Conservation (phyloP, 257 asterid genomes). For the Avicennia marina region DNA sequence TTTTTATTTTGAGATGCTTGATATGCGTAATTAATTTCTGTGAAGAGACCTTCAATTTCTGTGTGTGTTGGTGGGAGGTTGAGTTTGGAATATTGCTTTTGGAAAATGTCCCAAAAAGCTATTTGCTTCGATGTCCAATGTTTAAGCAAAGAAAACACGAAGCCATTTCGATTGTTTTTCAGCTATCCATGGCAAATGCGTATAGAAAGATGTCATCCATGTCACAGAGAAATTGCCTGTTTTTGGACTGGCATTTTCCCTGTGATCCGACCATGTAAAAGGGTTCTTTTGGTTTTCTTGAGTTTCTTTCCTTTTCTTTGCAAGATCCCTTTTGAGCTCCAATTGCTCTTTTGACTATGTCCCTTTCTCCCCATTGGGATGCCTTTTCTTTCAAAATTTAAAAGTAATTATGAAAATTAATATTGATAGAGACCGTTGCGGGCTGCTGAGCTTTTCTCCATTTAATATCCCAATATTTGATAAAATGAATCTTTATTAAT, state of each 20-base stretch:
- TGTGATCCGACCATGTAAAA: conserved; percentile 25
- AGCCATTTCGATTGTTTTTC: conserved; percentile 6
- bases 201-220: too few relatives aligned
- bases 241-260: conserved; percentile 16
- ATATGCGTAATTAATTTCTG: neutral
- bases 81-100: conserved; percentile 8
- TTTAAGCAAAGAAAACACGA: conserved; percentile 7
- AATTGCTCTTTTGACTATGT: conserved; percentile 24
- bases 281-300: conserved; percentile 32
- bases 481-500: too few relatives aligned
- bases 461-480: too few relatives aligned
- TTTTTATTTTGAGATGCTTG: too few relatives aligned
- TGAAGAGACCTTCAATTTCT: too few relatives aligned
- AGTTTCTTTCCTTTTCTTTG: conserved; percentile 27
- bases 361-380: conserved; percentile 11
- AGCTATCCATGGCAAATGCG: conserved; percentile 9
- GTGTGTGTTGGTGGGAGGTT: neutral
- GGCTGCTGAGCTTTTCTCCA: too few relatives aligned
- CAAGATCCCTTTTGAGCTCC: conserved; percentile 17
- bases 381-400: conserved; percentile 1
- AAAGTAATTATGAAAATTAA: neutral
- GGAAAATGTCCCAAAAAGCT: neutral
- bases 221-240: conserved; percentile 13
- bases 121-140: neutral
- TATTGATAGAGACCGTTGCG: conserved; percentile 27